A percentile compares a stretch with the other conserved stretches of the same genome.
Evolutionary conservation across 2,329 filamentous ascomycete genomes (phyloP).

Genomic region (Pestalotiopsis fici): DNA sequence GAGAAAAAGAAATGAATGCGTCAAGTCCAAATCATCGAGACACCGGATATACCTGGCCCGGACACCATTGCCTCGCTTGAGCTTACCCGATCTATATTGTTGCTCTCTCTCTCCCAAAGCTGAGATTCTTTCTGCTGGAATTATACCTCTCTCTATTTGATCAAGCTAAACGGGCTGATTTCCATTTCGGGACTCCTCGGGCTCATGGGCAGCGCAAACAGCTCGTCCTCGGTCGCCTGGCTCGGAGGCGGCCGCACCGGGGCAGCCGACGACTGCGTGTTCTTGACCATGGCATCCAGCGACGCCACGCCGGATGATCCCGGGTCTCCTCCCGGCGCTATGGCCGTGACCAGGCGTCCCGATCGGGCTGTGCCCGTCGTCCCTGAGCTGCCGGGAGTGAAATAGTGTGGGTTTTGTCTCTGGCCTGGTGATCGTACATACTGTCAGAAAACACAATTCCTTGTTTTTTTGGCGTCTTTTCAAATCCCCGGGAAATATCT

Average conservation of each 20-base stretch:
- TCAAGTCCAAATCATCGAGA: too few species aligned
- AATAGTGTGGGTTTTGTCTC: slow-evolving; percentile 11
- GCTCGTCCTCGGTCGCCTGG: slow-evolving; percentile 70
- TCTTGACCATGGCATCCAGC: slow-evolving; percentile 41
- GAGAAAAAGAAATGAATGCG: too few species aligned
- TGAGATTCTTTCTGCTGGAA: not conserved
- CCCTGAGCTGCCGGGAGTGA: slow-evolving; percentile 11
- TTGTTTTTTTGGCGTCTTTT: too few species aligned
- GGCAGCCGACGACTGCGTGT: slow-evolving; percentile 28
- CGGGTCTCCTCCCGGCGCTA: not conserved
- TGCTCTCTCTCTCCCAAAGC: too few species aligned
- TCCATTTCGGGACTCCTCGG: slow-evolving; percentile 85
- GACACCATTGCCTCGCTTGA: too few species aligned
- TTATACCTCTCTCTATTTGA: slow-evolving; percentile 24
- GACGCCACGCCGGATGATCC: slow-evolving; percentile 29
- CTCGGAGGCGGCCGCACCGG: slow-evolving; percentile 25
- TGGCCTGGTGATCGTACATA: slow-evolving; percentile 15
- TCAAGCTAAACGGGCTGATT: slow-evolving; percentile 74
- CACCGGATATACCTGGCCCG: too few species aligned
- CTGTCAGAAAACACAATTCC: not conserved
- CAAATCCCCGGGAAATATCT: too few species aligned
- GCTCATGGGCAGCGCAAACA: slow-evolving; percentile 86
- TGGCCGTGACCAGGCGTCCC: not conserved
- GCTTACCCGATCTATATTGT: too few species aligned
- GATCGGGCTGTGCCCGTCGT: slow-evolving; percentile 9